These are phyloP conservation scores for Yamadazyma dushanensis DNA, from an alignment of 1,139 yeast species.

Conservation along the genomic window DNA sequence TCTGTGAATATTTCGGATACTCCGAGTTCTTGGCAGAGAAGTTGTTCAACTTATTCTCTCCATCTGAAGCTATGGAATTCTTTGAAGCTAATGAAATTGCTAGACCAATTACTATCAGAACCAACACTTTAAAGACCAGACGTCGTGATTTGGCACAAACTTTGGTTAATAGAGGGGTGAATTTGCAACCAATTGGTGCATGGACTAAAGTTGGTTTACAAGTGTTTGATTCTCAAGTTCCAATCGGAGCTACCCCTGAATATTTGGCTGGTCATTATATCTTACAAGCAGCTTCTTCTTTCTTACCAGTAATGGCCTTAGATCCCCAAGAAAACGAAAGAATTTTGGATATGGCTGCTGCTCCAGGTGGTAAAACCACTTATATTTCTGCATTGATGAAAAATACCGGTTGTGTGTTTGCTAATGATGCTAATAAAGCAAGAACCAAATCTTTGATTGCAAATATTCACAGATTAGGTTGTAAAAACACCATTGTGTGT, in stretches of 20 bases:
- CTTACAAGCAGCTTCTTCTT: conserved; percentile 97
- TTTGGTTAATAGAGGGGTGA: conserved; percentile 94
- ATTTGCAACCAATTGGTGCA: conserved; percentile 92
- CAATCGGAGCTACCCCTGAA: conserved; percentile 99
- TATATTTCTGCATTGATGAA: conserved; percentile 96
- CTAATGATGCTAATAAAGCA: conserved; percentile 94
- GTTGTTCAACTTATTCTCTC: conserved; percentile 84
- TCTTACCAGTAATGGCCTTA: conserved; percentile 95
- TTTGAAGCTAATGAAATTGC: conserved; percentile 98
- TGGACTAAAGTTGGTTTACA: conserved; percentile 99
- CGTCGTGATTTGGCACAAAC: conserved; percentile 96
- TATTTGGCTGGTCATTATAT: conserved; percentile 97
- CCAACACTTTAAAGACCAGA: conserved; percentile 91
- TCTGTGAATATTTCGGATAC: conserved; percentile 95
- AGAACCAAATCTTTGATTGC: conserved; percentile 96
- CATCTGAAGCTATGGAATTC: conserved; percentile 96
- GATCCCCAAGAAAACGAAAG: conserved; percentile 96
- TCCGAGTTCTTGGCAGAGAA: conserved; percentile 93
- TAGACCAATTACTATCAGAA: conserved; percentile 94
- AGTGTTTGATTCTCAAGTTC: conserved; percentile 96
- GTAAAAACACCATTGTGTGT: conserved; percentile 94
- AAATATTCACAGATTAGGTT: conserved; percentile 94
- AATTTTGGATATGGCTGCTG: conserved; percentile 97
- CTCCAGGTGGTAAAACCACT: conserved; percentile 99
- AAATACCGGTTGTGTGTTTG: conserved; percentile 95